Percentiles rank a stretch among this genome's conserved stretches.
phyloP scores from a whole-genome alignment of 305 asterid genomes.

The Solanum hybrid region DNA sequence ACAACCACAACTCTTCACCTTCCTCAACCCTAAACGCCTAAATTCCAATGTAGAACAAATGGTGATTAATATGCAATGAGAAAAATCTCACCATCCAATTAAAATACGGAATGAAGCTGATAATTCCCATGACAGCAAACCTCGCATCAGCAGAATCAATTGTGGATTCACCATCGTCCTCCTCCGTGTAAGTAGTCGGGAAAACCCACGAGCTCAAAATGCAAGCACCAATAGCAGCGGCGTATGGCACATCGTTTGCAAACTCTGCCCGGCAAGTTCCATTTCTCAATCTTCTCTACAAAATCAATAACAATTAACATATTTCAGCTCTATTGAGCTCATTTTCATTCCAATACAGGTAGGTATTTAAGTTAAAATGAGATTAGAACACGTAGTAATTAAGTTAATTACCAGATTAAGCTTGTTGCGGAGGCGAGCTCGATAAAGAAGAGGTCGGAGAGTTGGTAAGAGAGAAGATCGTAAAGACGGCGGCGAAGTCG shows the following conservation, averaged over 20 bases:
- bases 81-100: slow-evolving; percentile 74
- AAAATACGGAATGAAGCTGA: slow-evolving; percentile 89
- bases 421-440: slow-evolving; percentile 9
- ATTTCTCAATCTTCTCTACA: slow-evolving; percentile 38
- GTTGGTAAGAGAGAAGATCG: slow-evolving; percentile 14
- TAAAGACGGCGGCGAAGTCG: slow-evolving; percentile 5
- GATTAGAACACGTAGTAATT: background rate
- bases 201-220: slow-evolving; percentile 67
- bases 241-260: slow-evolving; percentile 63
- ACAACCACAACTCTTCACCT: no score
- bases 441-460: slow-evolving; percentile 13
- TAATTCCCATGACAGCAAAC: slow-evolving; percentile 93
- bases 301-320: slow-evolving; percentile 3
- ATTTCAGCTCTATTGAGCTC: background rate
- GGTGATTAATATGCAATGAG: background rate
- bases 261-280: slow-evolving; percentile 74
- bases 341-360: background rate
- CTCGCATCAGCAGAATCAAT: slow-evolving; percentile 82
- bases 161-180: slow-evolving; percentile 51
- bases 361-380: background rate
- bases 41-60: background rate
- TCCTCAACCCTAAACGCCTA: background rate
- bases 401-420: slow-evolving; percentile 14
- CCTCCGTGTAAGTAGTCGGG: slow-evolving; percentile 51
- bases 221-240: slow-evolving; percentile 82